These are phyloP conservation scores for Colletotrichum australisinense DNA, from an alignment of 2,329 filamentous ascomycete species.

Conservation along the genomic window DNA sequence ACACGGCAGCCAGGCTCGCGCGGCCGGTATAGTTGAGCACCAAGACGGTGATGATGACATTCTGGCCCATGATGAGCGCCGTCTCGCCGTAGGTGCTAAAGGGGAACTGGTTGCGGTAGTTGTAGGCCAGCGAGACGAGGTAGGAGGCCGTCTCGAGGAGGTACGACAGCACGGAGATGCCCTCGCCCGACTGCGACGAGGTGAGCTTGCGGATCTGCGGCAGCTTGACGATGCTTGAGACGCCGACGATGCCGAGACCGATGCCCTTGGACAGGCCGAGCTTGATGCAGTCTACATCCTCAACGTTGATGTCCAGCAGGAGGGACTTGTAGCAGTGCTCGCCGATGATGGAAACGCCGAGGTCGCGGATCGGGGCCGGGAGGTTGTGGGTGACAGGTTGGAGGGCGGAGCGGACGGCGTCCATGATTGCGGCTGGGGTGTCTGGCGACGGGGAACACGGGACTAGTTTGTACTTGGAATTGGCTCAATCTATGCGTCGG, in stretches of 20 bases:
- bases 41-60: slow-evolving; percentile 87
- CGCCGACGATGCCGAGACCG: slow-evolving; percentile 91
- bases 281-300: slow-evolving; percentile 83
- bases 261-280: slow-evolving; percentile 92
- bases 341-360: slow-evolving; percentile 84
- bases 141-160: slow-evolving; percentile 90
- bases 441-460: slow-evolving; percentile 3
- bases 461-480: neutral
- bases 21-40: slow-evolving; percentile 86
- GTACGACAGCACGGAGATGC: slow-evolving; percentile 91
- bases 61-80: slow-evolving; percentile 90
- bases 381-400: slow-evolving; percentile 79
- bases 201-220: slow-evolving; percentile 96
- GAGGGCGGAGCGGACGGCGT: slow-evolving; percentile 69
- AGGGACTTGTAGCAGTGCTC: slow-evolving; percentile 86
- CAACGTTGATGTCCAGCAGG: slow-evolving; percentile 84
- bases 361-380: slow-evolving; percentile 78
- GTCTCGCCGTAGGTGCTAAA: slow-evolving; percentile 98
- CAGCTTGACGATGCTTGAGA: slow-evolving; percentile 92
- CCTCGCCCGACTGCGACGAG: slow-evolving; percentile 81
- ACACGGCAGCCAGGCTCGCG: slow-evolving; percentile 75
- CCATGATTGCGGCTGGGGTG: slow-evolving; percentile 57
- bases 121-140: slow-evolving; percentile 92
- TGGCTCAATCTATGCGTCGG: neutral
- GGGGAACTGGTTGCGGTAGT: slow-evolving; percentile 88